phyloP scores from a whole-genome alignment of 1,284 basidiomycete species.

The Lignosus rhinocerotis region DNA sequence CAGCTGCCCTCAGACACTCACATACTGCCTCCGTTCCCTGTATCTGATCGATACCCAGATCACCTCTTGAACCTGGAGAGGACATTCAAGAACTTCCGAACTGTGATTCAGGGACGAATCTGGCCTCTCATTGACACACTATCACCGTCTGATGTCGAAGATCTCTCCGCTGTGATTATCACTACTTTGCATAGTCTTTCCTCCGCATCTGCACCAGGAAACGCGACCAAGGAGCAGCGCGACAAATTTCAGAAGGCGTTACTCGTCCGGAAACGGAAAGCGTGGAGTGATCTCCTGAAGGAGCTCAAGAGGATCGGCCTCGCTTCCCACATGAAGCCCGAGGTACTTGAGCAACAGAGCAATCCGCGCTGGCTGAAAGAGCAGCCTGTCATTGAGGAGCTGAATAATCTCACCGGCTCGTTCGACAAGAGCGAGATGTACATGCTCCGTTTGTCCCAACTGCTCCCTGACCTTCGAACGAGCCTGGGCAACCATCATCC shows the following conservation, averaged over 20 bases:
- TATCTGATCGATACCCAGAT: conserved; percentile 18
- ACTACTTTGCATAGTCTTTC: conserved; percentile 65
- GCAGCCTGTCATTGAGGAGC: conserved; percentile 44
- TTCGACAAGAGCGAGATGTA: conserved; percentile 61
- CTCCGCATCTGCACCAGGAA: conserved; percentile 48
- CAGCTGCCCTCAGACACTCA: conserved; percentile 3
- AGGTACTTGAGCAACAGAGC: conserved; percentile 64
- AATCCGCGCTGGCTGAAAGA: conserved; percentile 70
- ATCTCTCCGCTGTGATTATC: conserved; percentile 78
- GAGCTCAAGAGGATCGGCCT: conserved; percentile 86
- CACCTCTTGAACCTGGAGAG: conserved; percentile 45
- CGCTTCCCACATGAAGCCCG: conserved; percentile 70
- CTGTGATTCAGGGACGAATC: conserved; percentile 45
- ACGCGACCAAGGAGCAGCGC: conserved; percentile 58
- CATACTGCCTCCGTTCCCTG: conserved; percentile 14
- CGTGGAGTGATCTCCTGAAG: conserved; percentile 90
- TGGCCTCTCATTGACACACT: conserved; percentile 42
- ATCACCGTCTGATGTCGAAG: conserved; percentile 49
- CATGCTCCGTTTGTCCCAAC: conserved; percentile 68
- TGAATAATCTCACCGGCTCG: conserved; percentile 13
- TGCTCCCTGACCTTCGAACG: conserved; percentile 70
- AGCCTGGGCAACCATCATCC: conserved; percentile 72
- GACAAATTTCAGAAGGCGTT: conserved; percentile 77
- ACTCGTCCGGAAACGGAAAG: conserved; percentile 85
- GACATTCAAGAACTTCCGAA: conserved; percentile 51